Conservation (phyloP, 2,329 filamentous ascomycete species). For the Cercospora sp. region DNA sequence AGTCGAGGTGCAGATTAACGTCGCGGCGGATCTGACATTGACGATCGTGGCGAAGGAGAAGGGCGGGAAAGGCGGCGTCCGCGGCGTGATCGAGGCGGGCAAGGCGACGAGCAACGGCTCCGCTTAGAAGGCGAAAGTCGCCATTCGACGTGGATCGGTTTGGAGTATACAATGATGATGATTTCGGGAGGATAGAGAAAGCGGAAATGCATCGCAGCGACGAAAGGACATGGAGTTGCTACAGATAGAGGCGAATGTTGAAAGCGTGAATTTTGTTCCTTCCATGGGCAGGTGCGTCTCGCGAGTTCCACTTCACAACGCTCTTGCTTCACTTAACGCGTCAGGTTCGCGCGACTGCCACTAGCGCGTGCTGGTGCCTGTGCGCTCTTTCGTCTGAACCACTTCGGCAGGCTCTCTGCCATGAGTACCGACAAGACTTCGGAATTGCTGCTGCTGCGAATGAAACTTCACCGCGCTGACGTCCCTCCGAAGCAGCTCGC, state of each 20-base stretch:
- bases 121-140: slow-evolving; percentile 10
- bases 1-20: slow-evolving; percentile 91
- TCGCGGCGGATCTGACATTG: slow-evolving; percentile 74
- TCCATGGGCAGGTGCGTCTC: neutral
- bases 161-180: slow-evolving; percentile 2
- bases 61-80: slow-evolving; percentile 79
- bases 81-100: slow-evolving; percentile 57
- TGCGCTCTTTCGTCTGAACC: too few species aligned
- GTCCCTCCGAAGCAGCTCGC: too few species aligned
- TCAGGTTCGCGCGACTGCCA: neutral
- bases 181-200: slow-evolving; percentile 2
- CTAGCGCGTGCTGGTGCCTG: neutral
- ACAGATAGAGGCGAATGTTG: neutral
- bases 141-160: slow-evolving; percentile 6
- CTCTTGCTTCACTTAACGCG: neutral
- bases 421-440: too few species aligned
- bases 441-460: too few species aligned
- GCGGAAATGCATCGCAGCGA: neutral
- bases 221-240: neutral
- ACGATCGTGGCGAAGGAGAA: slow-evolving; percentile 82
- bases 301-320: neutral
- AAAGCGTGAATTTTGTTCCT: neutral
- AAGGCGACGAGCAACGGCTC: slow-evolving; percentile 27
- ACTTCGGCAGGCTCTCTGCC: too few species aligned
- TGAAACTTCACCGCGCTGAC: too few species aligned